phyloP scores from a whole-genome alignment of 805 yeast species.

The Candida incommunis region DNA sequence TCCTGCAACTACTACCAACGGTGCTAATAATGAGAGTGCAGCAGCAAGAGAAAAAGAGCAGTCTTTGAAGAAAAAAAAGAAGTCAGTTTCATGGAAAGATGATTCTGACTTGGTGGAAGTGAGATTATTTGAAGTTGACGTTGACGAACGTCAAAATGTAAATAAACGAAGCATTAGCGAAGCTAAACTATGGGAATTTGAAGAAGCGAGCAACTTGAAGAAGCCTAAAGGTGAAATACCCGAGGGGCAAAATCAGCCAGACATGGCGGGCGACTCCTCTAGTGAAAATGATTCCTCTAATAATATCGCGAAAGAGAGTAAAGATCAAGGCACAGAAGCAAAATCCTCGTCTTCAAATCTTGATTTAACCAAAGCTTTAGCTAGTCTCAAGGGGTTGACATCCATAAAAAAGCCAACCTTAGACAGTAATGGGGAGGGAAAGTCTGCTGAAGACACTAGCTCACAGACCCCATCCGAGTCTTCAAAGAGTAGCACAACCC shows the following conservation, averaged over 20 bases:
- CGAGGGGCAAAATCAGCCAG: conserved; percentile 8
- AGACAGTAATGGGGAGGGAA: neutral
- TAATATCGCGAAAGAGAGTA: neutral
- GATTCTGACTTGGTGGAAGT: conserved; percentile 19
- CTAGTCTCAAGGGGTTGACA: neutral
- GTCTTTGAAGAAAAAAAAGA: conserved; percentile 9
- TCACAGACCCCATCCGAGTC: neutral
- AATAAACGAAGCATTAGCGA: conserved; percentile 2
- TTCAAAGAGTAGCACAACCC: neutral
- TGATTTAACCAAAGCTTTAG: neutral
- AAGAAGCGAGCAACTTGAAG: conserved; percentile 10
- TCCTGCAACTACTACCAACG: neutral
- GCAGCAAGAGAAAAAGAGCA: neutral
- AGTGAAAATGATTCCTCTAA: conserved; percentile 12
- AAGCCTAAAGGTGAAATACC: conserved; percentile 12
- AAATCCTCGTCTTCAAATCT: too few species aligned
- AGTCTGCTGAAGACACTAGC: neutral
- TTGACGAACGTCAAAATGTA: conserved; percentile 7
- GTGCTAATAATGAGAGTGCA: neutral
- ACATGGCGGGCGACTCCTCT: conserved; percentile 3
- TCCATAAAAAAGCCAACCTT: neutral
- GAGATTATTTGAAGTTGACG: conserved; percentile 16
- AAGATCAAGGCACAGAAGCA: conserved; percentile 2
- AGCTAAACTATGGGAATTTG: conserved; percentile 2
- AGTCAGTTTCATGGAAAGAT: conserved; percentile 19